Conservation (phyloP, 1,284 basidiomycete genomes). For the Boletus smithii region DNA sequence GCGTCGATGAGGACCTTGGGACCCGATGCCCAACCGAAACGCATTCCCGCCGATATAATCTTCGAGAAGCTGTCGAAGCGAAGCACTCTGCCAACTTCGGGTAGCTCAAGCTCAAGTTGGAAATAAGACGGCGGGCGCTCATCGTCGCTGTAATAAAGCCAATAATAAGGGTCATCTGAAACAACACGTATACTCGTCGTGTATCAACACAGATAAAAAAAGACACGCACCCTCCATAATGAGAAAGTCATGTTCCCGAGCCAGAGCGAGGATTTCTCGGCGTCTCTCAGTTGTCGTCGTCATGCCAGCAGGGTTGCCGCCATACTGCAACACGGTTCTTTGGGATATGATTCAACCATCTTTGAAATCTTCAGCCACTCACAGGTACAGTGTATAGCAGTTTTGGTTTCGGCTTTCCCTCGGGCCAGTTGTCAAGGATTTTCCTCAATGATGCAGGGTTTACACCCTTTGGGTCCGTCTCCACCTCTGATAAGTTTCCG, state of each 20-base stretch:
- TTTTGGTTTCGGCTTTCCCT: slow-evolving; percentile 67
- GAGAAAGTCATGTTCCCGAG: slow-evolving; percentile 69
- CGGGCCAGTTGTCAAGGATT: slow-evolving; percentile 72
- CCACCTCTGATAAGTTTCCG: slow-evolving; percentile 54
- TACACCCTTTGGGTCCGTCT: slow-evolving; percentile 73
- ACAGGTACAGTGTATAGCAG: slow-evolving; percentile 78
- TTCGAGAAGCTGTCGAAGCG: slow-evolving; percentile 87
- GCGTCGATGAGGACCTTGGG: slow-evolving; percentile 67
- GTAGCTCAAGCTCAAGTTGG: slow-evolving; percentile 57
- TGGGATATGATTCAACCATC: background rate
- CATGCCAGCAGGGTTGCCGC: slow-evolving; percentile 77
- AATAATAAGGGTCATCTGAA: slow-evolving; percentile 70
- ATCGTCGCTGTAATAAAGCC: slow-evolving; percentile 59
- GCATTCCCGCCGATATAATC: slow-evolving; percentile 73
- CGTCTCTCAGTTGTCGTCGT: slow-evolving; percentile 70
- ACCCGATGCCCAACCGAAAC: slow-evolving; percentile 78
- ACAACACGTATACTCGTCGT: background rate
- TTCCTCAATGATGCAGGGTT: slow-evolving; percentile 56
- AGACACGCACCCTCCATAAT: slow-evolving; percentile 65
- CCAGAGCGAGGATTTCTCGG: slow-evolving; percentile 68
- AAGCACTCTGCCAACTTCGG: slow-evolving; percentile 64
- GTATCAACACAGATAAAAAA: background rate
- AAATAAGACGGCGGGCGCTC: slow-evolving; percentile 71
- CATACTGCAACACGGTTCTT: slow-evolving; percentile 45
- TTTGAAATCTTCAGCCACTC: slow-evolving; percentile 24